These are phyloP conservation scores for Xylariaceae sp. DNA, from an alignment of 2,329 filamentous ascomycete species.

Conservation along the genomic window DNA sequence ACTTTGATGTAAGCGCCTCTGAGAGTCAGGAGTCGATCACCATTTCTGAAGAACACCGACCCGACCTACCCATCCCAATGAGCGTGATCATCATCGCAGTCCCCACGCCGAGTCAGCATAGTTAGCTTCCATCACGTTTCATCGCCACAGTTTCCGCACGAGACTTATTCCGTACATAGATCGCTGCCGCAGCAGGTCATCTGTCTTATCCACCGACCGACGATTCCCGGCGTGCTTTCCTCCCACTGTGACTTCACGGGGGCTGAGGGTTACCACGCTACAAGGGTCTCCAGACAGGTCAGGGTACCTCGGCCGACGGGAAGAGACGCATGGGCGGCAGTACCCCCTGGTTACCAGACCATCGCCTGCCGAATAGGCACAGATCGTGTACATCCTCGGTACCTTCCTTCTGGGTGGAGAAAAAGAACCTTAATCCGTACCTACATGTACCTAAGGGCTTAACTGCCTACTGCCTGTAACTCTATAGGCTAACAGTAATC, in stretches of 20 bases:
- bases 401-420: too few relatives aligned
- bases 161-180: background rate
- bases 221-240: background rate
- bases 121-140: background rate
- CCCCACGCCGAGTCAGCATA: background rate
- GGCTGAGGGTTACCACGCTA: background rate
- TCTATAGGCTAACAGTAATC: too few relatives aligned
- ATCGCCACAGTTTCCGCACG: constrained; percentile 1
- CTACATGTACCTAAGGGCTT: too few relatives aligned
- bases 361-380: background rate
- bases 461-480: too few relatives aligned
- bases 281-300: background rate
- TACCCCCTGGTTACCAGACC: background rate
- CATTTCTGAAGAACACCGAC: background rate
- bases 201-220: background rate
- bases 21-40: background rate
- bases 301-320: background rate
- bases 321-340: background rate
- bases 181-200: background rate
- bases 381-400: background rate
- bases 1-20: background rate
- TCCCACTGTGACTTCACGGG: background rate
- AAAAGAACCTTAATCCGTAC: too few relatives aligned
- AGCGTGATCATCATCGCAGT: background rate
- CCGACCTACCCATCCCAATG: background rate